Conservation (phyloP, 1,284 basidiomycete genomes). For the Boletus nobilissimus region DNA sequence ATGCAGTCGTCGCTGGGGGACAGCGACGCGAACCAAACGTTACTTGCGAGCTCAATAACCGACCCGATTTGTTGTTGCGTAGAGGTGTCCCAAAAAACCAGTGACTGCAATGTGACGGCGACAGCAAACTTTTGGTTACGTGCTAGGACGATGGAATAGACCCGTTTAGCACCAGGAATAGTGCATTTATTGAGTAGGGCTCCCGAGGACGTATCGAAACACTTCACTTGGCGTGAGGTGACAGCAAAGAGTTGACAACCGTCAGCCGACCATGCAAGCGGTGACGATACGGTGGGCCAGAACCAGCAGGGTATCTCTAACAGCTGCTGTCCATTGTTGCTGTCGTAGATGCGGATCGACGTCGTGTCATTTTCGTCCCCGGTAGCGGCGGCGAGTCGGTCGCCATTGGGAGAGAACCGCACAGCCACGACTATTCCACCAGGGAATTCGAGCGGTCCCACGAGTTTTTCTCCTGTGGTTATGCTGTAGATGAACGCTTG, state of each 20-base stretch:
- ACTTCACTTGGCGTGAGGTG: not conserved
- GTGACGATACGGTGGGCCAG: not conserved
- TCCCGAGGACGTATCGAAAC: conserved; percentile 12
- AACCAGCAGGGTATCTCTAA: not conserved
- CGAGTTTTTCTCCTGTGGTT: not conserved
- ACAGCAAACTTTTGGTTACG: conserved; percentile 8
- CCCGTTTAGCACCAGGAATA: not conserved
- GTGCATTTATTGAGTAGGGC: not conserved
- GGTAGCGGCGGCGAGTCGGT: not conserved
- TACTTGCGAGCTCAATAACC: not conserved
- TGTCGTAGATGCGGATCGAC: conserved; percentile 4
- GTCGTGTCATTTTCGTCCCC: not conserved
- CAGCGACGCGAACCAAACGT: not conserved
- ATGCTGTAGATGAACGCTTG: not conserved
- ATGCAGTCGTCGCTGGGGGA: not conserved
- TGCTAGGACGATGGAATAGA: not conserved
- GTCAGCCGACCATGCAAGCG: conserved; percentile 10
- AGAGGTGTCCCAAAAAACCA: conserved; percentile 28
- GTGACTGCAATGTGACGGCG: accelerated
- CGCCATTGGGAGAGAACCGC: not conserved
- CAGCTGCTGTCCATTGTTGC: conserved; percentile 2
- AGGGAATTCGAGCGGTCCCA: not conserved
- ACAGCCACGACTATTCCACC: not conserved
- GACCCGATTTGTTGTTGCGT: not conserved
- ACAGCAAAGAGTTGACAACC: not conserved